Percentiles rank a stretch among this genome's conserved stretches.
These are phyloP conservation scores for Aspergillus pseudoglaucus DNA, from an alignment of 2,329 filamentous ascomycete species.

Conservation along the genomic window DNA sequence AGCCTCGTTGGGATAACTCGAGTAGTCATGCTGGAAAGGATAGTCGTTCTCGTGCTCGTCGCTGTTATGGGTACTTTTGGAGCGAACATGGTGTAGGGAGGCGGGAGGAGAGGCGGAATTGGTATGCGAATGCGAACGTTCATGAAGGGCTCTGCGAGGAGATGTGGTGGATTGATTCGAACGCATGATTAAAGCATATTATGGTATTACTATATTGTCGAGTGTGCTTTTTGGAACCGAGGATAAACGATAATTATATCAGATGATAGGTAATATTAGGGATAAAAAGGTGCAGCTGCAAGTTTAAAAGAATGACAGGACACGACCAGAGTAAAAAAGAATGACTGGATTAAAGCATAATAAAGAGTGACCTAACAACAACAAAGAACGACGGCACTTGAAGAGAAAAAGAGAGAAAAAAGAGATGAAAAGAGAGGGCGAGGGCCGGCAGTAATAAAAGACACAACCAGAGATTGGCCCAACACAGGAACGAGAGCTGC, in stretches of 20 bases:
- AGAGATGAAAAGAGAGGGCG: neutral
- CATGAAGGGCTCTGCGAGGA: constrained; percentile 39
- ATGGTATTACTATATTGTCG: constrained; percentile 21
- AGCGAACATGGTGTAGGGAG: constrained; percentile 31
- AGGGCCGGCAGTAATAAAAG: neutral
- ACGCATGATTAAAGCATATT: constrained; percentile 28
- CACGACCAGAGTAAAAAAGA: neutral
- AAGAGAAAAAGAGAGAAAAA: constrained; percentile 2
- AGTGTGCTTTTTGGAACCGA: constrained; percentile 3
- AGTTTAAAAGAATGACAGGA: neutral
- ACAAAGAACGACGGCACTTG: neutral
- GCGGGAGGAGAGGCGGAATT: constrained; percentile 36
- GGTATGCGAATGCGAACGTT: constrained; percentile 40
- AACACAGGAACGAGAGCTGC: neutral
- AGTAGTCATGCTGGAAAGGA: neutral
- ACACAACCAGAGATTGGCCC: neutral
- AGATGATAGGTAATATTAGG: neutral
- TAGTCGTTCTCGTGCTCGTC: constrained; percentile 17
- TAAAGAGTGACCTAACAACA: constrained; percentile 1
- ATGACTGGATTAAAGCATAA: neutral
- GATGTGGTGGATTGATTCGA: constrained; percentile 24
- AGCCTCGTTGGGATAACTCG: constrained; percentile 19
- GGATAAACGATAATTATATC: constrained; percentile 2
- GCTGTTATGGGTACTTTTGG: constrained; percentile 16
- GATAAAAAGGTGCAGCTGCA: neutral